Percentiles rank a stretch among this genome's conserved stretches.
Evolutionary conservation across 345 rosid species (phyloP).

Genomic region (Populus nigra): DNA sequence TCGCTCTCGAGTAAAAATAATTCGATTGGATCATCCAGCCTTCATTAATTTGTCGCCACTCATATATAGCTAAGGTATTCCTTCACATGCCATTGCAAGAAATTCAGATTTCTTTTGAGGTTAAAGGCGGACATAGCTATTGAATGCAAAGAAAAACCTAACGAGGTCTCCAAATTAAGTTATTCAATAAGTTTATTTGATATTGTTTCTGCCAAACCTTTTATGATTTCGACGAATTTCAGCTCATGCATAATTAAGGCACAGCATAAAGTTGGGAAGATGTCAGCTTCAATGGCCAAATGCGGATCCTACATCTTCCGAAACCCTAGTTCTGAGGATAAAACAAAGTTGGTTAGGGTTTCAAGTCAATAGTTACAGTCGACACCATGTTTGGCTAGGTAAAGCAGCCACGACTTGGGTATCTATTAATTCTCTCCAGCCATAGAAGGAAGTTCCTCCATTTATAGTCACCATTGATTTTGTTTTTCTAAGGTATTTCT

Average conservation of each 20-base stretch:
- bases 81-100: constrained; percentile 12
- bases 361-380: constrained; percentile 37
- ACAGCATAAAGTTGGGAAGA: constrained; percentile 5
- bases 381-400: constrained; percentile 22
- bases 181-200: not conserved
- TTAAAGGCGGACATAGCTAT: not conserved
- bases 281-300: constrained; percentile 11
- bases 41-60: constrained; percentile 1
- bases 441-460: constrained; percentile 21
- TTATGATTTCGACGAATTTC: constrained; percentile 22
- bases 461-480: not conserved
- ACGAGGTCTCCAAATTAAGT: not conserved
- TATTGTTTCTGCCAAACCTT: constrained; percentile 11
- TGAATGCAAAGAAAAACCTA: not conserved
- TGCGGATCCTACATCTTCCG: constrained; percentile 11
- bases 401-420: constrained; percentile 38
- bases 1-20: constrained; percentile 2
- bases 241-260: constrained; percentile 15
- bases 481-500: not conserved
- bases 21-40: constrained; percentile 14
- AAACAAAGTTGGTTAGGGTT: constrained; percentile 33
- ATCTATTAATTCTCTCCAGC: constrained; percentile 21
- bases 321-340: constrained; percentile 18
- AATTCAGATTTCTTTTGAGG: constrained; percentile 3
- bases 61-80: not conserved